These are phyloP conservation scores for Puccinia hordei DNA, from an alignment of 1,284 basidiomycete species.

Conservation along the genomic window DNA sequence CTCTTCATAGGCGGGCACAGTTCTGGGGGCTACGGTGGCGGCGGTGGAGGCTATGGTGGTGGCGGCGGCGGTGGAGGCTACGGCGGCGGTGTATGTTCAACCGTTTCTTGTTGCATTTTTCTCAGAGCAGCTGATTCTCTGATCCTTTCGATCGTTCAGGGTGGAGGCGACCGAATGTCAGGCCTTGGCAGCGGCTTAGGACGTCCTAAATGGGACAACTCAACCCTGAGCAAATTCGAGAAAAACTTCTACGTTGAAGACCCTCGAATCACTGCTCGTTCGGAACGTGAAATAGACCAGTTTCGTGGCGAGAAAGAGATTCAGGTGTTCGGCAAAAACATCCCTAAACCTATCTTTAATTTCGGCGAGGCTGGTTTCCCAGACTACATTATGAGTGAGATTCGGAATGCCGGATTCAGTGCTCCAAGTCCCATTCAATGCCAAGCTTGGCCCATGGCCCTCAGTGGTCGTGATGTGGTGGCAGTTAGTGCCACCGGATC, in stretches of 20 bases:
- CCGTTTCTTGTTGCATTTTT: background rate
- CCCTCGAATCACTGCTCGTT: slow-evolving; percentile 75
- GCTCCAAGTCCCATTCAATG: slow-evolving; percentile 92
- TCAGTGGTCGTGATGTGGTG: slow-evolving; percentile 89
- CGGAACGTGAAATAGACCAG: slow-evolving; percentile 82
- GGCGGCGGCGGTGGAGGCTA: slow-evolving; percentile 48
- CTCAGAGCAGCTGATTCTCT: background rate
- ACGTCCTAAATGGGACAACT: slow-evolving; percentile 77
- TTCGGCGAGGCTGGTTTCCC: slow-evolving; percentile 97
- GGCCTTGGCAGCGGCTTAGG: slow-evolving; percentile 80
- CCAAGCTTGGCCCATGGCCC: slow-evolving; percentile 97
- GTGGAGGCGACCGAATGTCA: slow-evolving; percentile 74
- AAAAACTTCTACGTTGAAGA: slow-evolving; percentile 99
- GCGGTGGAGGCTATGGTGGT: slow-evolving; percentile 1
- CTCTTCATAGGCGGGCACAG: slow-evolving; percentile 7
- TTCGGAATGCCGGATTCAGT: slow-evolving; percentile 87
- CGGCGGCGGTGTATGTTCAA: slow-evolving; percentile 50
- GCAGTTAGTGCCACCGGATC: slow-evolving; percentile 96
- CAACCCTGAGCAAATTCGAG: slow-evolving; percentile 68
- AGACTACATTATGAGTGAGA: slow-evolving; percentile 90
- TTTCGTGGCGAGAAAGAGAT: slow-evolving; percentile 86
- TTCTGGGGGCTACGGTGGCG: slow-evolving; percentile 19
- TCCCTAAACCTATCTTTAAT: slow-evolving; percentile 84
- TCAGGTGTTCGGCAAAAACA: slow-evolving; percentile 80
- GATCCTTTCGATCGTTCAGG: slow-evolving; percentile 50